Base-by-base conservation (phyloP, 768 basidiomycete genomes). In the Daedaleopsis sinensis region DNA sequence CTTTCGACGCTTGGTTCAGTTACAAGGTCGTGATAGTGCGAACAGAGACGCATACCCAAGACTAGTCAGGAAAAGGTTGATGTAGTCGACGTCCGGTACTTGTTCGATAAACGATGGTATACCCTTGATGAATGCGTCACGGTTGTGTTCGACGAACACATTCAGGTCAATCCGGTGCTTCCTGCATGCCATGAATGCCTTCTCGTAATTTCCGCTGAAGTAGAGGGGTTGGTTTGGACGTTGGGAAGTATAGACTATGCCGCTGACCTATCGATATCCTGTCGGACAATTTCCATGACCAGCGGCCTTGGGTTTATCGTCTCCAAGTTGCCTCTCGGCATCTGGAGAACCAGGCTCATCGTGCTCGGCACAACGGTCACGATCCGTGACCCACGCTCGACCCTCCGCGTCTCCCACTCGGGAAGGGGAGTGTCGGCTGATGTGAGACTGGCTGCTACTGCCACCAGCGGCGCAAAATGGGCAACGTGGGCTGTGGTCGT, bases 281-380 rank as follows among this genome's bases (percentile, higher is more conserved):
- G 79, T 53, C 84, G 83, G 1, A 98, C 88, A 6, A 93, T 88
- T 58, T 88, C 83, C 80, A 97, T 86, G 18, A 98, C 95, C 67
- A 99, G 74, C 13, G 96, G 91, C 46, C 97, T 80, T 3, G 97
- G 97, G 68, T 90, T 93, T 55, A 99, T 88, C 1, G 94, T 98
- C 77, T 99, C 97, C 62, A 99, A 71, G 74, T 98, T 98, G 1
- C 97, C 97, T 65, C 97, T 79, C 0, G 96, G 97, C 96, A 98
- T 98, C 75, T 99, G 97, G 11, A 99, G 77, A 0, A 98, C 91
- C 37, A 99, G 74, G 67, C 83, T 88, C 93, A 96, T 98, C 9
- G 86, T 77, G 60, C 89, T 94, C 0, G 95, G 90, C 0, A 97
- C 89, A 13, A 89, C 91, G 0, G 89, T 86, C 5, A 98, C 94